Conservation (phyloP, 1,139 yeast genomes). For the Debaryomyces sp. region DNA sequence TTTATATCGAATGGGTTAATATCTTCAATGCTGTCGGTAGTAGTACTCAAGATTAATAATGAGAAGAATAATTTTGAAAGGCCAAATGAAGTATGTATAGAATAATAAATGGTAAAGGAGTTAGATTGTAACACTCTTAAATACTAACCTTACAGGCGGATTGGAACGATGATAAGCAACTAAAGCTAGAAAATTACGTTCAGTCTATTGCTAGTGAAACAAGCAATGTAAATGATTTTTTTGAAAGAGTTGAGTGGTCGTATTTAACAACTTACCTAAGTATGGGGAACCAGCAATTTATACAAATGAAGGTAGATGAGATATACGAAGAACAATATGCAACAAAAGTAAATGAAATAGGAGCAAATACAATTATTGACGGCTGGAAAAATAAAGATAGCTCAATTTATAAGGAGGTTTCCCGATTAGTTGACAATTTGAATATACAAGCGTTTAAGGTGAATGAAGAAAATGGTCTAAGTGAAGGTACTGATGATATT, state of each 20-base stretch:
- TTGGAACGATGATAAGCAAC: conserved; percentile 24
- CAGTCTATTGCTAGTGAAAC: neutral
- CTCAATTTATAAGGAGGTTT: conserved; percentile 23
- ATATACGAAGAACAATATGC: conserved; percentile 20
- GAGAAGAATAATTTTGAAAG: conserved; percentile 1
- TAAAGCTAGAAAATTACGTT: conserved; percentile 19
- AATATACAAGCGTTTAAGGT: conserved; percentile 11
- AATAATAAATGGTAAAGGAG: neutral
- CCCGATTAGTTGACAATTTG: conserved; percentile 19
- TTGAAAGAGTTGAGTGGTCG: conserved; percentile 22
- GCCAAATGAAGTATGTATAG: conserved; percentile 6
- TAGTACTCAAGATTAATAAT: conserved; percentile 8
- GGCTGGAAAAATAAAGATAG: conserved; percentile 21
- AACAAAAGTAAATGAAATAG: neutral
- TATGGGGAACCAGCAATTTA: conserved; percentile 20
- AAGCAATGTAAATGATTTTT: conserved; percentile 14
- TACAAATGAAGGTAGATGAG: conserved; percentile 27
- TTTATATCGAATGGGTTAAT: neutral
- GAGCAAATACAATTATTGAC: conserved; percentile 4
- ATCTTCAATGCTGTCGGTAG: conserved; percentile 9
- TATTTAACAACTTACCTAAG: conserved; percentile 16
- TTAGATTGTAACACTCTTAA: neutral
- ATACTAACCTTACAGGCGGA: conserved; percentile 15
- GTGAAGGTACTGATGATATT: neutral
- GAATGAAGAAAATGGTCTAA: neutral